A percentile compares a stretch with the other conserved stretches of the same genome.
Evolutionary conservation across 2,329 filamentous ascomycete species (phyloP).

Genomic region (Hymenotorrendiella dingleyae): DNA sequence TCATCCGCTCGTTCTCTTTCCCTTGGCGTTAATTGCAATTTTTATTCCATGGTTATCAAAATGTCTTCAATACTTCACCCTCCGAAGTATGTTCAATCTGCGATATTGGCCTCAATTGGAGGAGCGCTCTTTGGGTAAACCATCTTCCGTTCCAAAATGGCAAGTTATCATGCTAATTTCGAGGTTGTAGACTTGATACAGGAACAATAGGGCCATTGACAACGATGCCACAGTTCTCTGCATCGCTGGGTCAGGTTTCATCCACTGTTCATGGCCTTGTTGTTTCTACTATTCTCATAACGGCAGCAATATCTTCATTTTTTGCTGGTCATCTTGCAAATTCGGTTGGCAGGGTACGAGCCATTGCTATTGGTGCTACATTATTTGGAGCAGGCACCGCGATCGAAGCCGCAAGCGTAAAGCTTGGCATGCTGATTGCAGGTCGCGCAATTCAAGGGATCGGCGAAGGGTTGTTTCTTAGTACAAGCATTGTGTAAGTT

Average conservation of each 20-base stretch:
- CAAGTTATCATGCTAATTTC: neutral
- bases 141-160: neutral
- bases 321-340: conserved; percentile 50
- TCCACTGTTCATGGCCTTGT: conserved; percentile 50
- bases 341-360: conserved; percentile 42
- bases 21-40: too few relatives aligned
- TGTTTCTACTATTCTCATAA: conserved; percentile 53
- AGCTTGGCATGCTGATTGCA: conserved; percentile 46
- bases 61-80: neutral
- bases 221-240: conserved; percentile 40
- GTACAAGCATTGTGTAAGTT: conserved; percentile 45
- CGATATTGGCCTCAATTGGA: conserved; percentile 24
- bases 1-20: too few relatives aligned
- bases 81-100: conserved; percentile 26
- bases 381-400: conserved; percentile 48
- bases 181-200: conserved; percentile 38
- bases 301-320: conserved; percentile 50
- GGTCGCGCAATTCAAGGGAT: conserved; percentile 51
- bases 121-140: conserved; percentile 26
- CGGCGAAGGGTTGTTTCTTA: conserved; percentile 53
- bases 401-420: conserved; percentile 43
- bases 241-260: conserved; percentile 43
- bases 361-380: conserved; percentile 43
- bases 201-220: conserved; percentile 47
- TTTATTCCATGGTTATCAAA: too few relatives aligned